Evolutionary conservation across 140 eudicot genomes (phyloP).

Genomic region (Stevia rebaudiana): DNA sequence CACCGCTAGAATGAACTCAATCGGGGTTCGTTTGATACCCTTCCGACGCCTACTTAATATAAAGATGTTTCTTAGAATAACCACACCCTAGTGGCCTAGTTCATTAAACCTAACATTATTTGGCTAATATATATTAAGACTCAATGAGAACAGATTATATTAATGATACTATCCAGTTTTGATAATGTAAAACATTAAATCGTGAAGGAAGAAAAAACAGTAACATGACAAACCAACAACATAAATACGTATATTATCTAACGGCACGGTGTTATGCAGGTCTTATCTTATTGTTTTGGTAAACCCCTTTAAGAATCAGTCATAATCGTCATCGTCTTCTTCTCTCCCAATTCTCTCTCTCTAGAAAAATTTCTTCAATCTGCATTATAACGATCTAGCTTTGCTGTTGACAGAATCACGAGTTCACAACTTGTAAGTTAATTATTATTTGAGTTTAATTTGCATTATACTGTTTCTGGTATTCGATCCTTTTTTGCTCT

Average conservation of each 20-base stretch:
- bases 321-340: conserved; percentile 9
- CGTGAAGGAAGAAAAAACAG: no score
- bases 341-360: conserved; percentile 9
- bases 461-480: conserved; percentile 5
- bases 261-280: neutral
- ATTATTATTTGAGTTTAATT: neutral
- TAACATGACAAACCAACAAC: neutral
- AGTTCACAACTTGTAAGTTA: neutral
- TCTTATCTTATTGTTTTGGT: neutral
- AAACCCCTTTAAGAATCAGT: conserved; percentile 22
- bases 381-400: conserved; percentile 14
- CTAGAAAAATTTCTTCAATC: conserved; percentile 15
- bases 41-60: no score
- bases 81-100: no score
- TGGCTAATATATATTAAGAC: no score
- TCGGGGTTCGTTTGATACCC: no score
- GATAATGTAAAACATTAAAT: no score
- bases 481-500: conserved; percentile 4
- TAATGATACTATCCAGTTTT: no score
- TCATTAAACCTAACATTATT: no score
- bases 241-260: neutral
- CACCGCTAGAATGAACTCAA: no score
- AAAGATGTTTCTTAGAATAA: no score
- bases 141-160: no score
- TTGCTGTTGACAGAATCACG: neutral